Conservation (phyloP, 1,139 yeast genomes). For the Yamadazyma kanchanaburiensis region DNA sequence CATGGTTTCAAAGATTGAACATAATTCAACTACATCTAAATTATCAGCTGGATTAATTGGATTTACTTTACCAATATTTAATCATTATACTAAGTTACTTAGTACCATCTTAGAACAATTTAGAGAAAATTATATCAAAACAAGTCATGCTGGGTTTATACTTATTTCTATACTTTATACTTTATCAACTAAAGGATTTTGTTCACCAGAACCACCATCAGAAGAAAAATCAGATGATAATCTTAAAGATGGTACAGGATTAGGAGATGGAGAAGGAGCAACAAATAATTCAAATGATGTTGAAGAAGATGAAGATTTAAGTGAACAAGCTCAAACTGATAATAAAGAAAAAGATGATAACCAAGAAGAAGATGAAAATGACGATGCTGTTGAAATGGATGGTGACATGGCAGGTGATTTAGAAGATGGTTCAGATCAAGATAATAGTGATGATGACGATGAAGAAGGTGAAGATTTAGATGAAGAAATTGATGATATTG, state of each 20-base stretch:
- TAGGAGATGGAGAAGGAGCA: constrained; percentile 96
- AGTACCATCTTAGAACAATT: constrained; percentile 37
- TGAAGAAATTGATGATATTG: constrained; percentile 87
- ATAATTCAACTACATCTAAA: constrained; percentile 31
- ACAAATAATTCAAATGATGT: constrained; percentile 73
- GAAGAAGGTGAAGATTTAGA: constrained; percentile 65
- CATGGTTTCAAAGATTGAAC: constrained; percentile 25
- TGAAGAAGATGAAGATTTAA: constrained; percentile 88
- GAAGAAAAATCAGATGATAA: constrained; percentile 64
- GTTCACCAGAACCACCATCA: constrained; percentile 81
- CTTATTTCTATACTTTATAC: constrained; percentile 55
- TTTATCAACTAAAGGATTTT: constrained; percentile 84
- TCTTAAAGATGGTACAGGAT: constrained; percentile 86
- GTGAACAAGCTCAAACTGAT: constrained; percentile 84
- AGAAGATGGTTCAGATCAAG: constrained; percentile 76
- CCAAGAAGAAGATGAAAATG: constrained; percentile 46
- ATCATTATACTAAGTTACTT: constrained; percentile 49
- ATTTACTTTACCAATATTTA: constrained; percentile 56
- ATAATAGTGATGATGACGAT: constrained; percentile 40
- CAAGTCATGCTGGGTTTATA: constrained; percentile 60
- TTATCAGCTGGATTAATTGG: constrained; percentile 43
- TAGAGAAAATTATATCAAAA: constrained; percentile 44
- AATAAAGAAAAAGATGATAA: constrained; percentile 65
- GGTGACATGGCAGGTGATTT: constrained; percentile 96
- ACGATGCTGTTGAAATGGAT: constrained; percentile 88